Base-by-base conservation (phyloP, 768 basidiomycete genomes). In the Trametes gibbosa region DNA sequence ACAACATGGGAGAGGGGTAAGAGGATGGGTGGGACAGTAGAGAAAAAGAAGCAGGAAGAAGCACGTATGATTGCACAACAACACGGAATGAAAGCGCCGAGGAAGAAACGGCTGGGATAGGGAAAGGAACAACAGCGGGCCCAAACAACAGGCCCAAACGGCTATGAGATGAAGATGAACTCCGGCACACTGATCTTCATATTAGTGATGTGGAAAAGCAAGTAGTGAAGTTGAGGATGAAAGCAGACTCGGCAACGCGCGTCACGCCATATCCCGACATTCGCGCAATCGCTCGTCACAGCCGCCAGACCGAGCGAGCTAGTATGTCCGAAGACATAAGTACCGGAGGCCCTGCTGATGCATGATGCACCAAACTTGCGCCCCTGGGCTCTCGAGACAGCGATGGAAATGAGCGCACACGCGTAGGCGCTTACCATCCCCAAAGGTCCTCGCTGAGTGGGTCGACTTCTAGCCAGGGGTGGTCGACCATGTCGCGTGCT, bases 401-500 rank as follows among this genome's bases (percentile, higher is more conserved):
- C 41, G 12, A n/a, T n/a, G 8, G 41, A n/a, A 17, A 42, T 42
- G 19, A 21, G 23, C 32, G 40, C 6, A 34, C 12, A 32, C 40
- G 27, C 17, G 23, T 3, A 23, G 43, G 56, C 50, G 39, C 27
- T 59, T 32, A 65, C 64, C 64, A 65, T 9, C 57, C 57, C 64
- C 55, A 59, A 24, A 65, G 53, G 42, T 61, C 64, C 47, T 59
- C 58, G 55, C 56, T 61, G 14, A 56, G 47, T 43, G 59, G 55
- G 54, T 73, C 68, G 58, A 76, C 66, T 21, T 73, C 72, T 57
- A 96, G 72, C 94, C 94, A 97, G 50, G 79, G 73, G 67, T 94
- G 90, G 56, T 84, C 76, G 53, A 86, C 77, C 77, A 95, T 78
- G 57, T 92, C 89, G 37, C 82, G 78, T 14, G 93, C 92, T 46